Percentiles rank a stretch among this genome's conserved stretches.
Evolutionary conservation across 1,139 yeast genomes (phyloP).

Genomic region (Lodderomyces metapsilosis): DNA sequence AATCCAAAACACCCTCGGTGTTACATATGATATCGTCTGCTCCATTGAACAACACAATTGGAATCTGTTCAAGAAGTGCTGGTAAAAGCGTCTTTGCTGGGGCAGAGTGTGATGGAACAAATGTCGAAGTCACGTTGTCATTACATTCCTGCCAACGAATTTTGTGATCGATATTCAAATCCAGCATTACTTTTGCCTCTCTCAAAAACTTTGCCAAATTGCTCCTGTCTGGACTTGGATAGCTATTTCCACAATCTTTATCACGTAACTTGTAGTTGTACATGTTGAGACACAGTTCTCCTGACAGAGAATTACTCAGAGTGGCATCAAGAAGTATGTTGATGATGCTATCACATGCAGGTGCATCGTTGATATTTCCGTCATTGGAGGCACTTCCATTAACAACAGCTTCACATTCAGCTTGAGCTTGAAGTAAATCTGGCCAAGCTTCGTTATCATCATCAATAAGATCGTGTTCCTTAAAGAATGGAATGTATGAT

Average conservation of each 20-base stretch:
- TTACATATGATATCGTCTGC: slow-evolving; percentile 89
- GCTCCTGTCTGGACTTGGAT: slow-evolving; percentile 62
- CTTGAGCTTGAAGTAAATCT: slow-evolving; percentile 50
- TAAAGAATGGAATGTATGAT: slow-evolving; percentile 72
- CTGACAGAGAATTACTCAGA: slow-evolving; percentile 22
- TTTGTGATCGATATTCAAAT: slow-evolving; percentile 50
- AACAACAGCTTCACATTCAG: slow-evolving; percentile 49
- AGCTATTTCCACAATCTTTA: slow-evolving; percentile 80
- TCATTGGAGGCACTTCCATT: slow-evolving; percentile 20
- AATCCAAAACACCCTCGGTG: slow-evolving; percentile 67
- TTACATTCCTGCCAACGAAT: slow-evolving; percentile 78
- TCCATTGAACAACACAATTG: slow-evolving; percentile 78
- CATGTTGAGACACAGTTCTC: slow-evolving; percentile 65
- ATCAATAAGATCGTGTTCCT: slow-evolving; percentile 56
- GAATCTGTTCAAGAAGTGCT: slow-evolving; percentile 54
- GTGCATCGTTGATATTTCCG: slow-evolving; percentile 23
- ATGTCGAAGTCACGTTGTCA: slow-evolving; percentile 48
- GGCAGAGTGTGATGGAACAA: slow-evolving; percentile 50
- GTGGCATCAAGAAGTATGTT: slow-evolving; percentile 41
- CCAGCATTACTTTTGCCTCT: slow-evolving; percentile 50
- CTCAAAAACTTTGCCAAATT: slow-evolving; percentile 46
- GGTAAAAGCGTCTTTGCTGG: slow-evolving; percentile 72
- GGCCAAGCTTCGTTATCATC: slow-evolving; percentile 35
- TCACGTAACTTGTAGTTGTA: slow-evolving; percentile 76
- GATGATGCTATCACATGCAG: slow-evolving; percentile 50